These are phyloP conservation scores for Ambrosiella cleistominuta DNA, from an alignment of 2,329 filamentous ascomycete species.

Conservation along the genomic window DNA sequence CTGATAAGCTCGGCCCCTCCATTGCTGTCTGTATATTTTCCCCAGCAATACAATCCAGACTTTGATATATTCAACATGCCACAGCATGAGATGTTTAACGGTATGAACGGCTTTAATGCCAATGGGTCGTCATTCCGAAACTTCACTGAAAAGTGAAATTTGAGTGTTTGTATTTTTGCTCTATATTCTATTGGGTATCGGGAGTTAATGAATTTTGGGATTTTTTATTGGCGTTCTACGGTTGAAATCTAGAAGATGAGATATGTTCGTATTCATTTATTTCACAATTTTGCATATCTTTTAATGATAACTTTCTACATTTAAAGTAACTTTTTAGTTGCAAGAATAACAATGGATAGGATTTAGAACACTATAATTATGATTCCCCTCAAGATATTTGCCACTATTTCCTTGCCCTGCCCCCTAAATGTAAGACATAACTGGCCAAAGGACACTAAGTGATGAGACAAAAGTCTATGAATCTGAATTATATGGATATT, in stretches of 20 bases:
- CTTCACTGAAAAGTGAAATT: neutral
- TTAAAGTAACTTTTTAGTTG: neutral
- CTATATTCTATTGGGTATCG: neutral
- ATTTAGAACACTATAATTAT: neutral
- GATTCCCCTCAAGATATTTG: neutral
- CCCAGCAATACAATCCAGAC: neutral
- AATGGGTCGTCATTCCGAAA: neutral
- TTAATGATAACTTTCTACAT: neutral
- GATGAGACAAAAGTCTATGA: neutral
- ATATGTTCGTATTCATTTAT: too few relatives aligned
- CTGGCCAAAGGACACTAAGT: too few relatives aligned
- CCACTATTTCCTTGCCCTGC: neutral
- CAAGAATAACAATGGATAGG: neutral
- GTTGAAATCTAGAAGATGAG: too few relatives aligned
- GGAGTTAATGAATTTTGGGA: too few relatives aligned
- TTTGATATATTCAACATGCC: slow-evolving; percentile 4
- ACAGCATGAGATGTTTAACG: neutral
- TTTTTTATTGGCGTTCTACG: too few relatives aligned
- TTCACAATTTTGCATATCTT: neutral
- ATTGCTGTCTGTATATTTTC: neutral
- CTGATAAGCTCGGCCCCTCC: neutral
- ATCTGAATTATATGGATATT: neutral
- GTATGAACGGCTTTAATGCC: neutral
- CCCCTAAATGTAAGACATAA: too few relatives aligned
- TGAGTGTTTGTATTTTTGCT: neutral